These are phyloP conservation scores for Adansonia gregorii DNA, from an alignment of 441 rosid genomes.

Conservation along the genomic window DNA sequence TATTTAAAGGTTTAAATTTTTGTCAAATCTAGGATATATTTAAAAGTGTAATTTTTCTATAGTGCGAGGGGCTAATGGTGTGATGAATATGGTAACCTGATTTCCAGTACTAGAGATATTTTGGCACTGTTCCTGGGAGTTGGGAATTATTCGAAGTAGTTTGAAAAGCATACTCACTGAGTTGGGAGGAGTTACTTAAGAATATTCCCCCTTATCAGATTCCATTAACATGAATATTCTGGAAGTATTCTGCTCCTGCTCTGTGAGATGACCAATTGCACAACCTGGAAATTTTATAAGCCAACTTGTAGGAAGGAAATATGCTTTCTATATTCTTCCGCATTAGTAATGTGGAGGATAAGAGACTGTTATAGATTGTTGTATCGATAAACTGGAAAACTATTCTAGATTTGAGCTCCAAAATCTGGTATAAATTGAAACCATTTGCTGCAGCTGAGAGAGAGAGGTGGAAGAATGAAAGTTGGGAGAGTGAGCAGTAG, in stretches of 20 bases:
- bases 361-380: neutral
- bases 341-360: neutral
- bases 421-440: neutral
- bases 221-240: neutral
- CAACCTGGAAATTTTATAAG: neutral
- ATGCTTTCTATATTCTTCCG: neutral
- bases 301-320: neutral
- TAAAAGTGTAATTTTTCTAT: neutral
- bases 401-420: conserved; percentile 9
- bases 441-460: neutral
- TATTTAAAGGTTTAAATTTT: too few relatives aligned
- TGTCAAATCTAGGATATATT: neutral
- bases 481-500: neutral
- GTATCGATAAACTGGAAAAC: neutral
- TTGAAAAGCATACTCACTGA: conserved; percentile 1
- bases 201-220: too few relatives aligned
- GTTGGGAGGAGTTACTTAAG: neutral
- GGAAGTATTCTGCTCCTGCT: neutral
- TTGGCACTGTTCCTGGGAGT: neutral
- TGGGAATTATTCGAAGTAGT: neutral
- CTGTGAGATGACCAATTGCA: neutral
- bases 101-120: conserved; percentile 1
- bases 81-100: neutral
- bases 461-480: neutral
- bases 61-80: neutral